Evolutionary conservation across 2,329 filamentous ascomycete species (phyloP).

Genomic region (Colletotrichum acutatum): DNA sequence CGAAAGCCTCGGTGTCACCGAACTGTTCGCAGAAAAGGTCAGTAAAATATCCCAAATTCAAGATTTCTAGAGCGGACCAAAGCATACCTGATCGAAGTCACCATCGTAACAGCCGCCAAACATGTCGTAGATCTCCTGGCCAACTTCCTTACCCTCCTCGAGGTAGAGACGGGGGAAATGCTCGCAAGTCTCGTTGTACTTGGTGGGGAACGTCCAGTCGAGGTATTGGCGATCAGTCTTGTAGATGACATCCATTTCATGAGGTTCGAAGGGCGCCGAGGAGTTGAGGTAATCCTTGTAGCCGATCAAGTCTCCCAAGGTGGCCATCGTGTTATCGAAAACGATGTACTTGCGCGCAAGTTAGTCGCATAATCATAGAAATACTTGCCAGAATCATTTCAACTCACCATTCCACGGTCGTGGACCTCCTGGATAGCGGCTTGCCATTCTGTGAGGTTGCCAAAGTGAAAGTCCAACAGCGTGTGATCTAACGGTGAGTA

Average conservation of each 20-base stretch:
- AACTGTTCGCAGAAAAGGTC: constrained; percentile 47
- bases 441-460: constrained; percentile 68
- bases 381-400: constrained; percentile 55
- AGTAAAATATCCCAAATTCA: neutral
- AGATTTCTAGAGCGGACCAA: too few species aligned
- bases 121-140: constrained; percentile 55
- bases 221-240: constrained; percentile 65
- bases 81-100: constrained; percentile 64
- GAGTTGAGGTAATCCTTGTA: constrained; percentile 70
- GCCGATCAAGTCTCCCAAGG: constrained; percentile 71
- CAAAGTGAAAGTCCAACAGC: constrained; percentile 72
- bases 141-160: constrained; percentile 64
- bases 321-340: constrained; percentile 74
- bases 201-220: constrained; percentile 66
- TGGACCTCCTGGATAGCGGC: constrained; percentile 69
- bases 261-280: constrained; percentile 64
- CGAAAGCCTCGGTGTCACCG: constrained; percentile 72
- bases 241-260: constrained; percentile 68
- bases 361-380: constrained; percentile 58
- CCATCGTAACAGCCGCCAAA: constrained; percentile 69
- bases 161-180: constrained; percentile 71
- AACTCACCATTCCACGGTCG: constrained; percentile 58
- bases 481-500: constrained; percentile 71
- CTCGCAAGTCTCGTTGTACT: constrained; percentile 61
- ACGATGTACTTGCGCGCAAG: constrained; percentile 73